phyloP scores from a whole-genome alignment of 2,329 filamentous ascomycete species.

The Diaporthe sp. region DNA sequence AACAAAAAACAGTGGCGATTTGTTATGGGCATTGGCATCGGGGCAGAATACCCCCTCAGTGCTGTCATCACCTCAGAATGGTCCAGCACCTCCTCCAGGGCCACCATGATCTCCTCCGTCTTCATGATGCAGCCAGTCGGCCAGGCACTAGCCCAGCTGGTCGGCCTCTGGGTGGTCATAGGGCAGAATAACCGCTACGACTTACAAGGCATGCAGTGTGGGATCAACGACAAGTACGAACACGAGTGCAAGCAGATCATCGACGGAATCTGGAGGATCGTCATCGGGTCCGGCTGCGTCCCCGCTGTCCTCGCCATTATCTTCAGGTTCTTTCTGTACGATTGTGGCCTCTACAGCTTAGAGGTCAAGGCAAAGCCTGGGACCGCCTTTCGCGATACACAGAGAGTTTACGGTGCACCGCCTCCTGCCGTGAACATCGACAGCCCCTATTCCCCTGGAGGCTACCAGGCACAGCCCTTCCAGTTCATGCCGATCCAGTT shows the following conservation, averaged over 20 bases:
- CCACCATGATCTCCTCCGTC: constrained; percentile 76
- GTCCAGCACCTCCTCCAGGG: constrained; percentile 71
- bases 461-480: constrained; percentile 31
- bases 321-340: constrained; percentile 76
- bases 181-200: constrained; percentile 57
- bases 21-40: constrained; percentile 69
- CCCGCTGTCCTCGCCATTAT: constrained; percentile 74
- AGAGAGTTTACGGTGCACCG: constrained; percentile 66
- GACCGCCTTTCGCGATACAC: constrained; percentile 70
- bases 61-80: constrained; percentile 78
- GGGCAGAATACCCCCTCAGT: constrained; percentile 76
- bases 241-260: constrained; percentile 61
- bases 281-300: constrained; percentile 74
- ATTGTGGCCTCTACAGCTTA: constrained; percentile 74
- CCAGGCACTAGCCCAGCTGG: constrained; percentile 73
- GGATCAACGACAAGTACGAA: constrained; percentile 58
- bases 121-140: constrained; percentile 79
- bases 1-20: constrained; percentile 59
- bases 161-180: constrained; percentile 67
- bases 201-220: constrained; percentile 60
- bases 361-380: constrained; percentile 74
- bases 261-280: constrained; percentile 76
- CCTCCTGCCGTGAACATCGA: constrained; percentile 49
- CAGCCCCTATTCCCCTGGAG: constrained; percentile 47
- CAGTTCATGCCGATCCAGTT: constrained; percentile 61